Conservation (phyloP, 1,284 basidiomycete genomes). For the Irpex sp. region DNA sequence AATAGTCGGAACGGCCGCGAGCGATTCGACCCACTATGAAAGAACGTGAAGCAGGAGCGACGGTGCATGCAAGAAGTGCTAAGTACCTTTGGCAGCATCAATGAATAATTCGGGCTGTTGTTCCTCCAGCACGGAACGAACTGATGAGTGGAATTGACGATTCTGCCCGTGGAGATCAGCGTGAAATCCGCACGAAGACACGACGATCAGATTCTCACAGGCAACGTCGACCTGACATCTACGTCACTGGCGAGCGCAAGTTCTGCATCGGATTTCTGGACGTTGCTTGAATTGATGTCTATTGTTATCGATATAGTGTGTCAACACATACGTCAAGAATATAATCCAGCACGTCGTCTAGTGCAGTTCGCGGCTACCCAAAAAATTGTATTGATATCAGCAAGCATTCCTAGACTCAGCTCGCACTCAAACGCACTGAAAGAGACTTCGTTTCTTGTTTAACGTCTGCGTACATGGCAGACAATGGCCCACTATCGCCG, state of each 20-base stretch:
- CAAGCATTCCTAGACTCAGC: background rate
- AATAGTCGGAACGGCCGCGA: no score
- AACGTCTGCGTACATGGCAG: background rate
- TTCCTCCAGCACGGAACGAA: no score
- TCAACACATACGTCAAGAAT: background rate
- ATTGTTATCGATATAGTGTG: background rate
- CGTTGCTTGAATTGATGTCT: background rate
- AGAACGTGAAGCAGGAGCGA: no score
- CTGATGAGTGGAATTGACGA: no score
- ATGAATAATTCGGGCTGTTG: no score
- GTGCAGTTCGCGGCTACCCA: constrained; percentile 1
- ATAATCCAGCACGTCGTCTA: background rate
- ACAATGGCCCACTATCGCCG: background rate
- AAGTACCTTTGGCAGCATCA: no score
- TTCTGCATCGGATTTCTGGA: background rate
- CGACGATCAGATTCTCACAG: background rate
- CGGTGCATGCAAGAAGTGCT: no score
- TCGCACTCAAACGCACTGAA: background rate
- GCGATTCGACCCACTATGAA: no score
- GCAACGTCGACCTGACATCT: background rate
- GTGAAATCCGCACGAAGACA: no score
- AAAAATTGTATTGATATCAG: no score
- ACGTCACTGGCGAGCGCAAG: background rate
- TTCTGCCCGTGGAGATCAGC: no score
- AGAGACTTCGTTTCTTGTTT: background rate